A percentile compares a stretch with the other conserved stretches of the same genome.
These are phyloP conservation scores for Globisporangium middletonii DNA, from an alignment of 352 stramenopile genomes.

Conservation along the genomic window DNA sequence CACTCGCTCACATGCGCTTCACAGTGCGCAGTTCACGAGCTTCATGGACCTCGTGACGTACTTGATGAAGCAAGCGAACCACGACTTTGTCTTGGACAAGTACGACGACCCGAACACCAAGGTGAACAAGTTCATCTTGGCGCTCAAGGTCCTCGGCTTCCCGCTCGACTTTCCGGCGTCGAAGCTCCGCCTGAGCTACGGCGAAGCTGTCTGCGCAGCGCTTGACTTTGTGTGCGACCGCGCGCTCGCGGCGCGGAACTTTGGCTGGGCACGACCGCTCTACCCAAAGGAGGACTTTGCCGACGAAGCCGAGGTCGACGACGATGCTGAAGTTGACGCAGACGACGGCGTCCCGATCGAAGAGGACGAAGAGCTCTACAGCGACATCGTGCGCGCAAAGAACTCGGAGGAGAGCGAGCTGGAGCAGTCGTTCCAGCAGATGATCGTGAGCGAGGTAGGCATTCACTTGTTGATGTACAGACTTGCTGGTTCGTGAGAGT, in stretches of 20 bases:
- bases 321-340: slow-evolving; percentile 41
- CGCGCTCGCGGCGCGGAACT: slow-evolving; percentile 50
- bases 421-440: slow-evolving; percentile 78
- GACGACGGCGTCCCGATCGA: slow-evolving; percentile 14
- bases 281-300: slow-evolving; percentile 77
- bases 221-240: slow-evolving; percentile 84
- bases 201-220: slow-evolving; percentile 64
- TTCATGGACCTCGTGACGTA: slow-evolving; percentile 70
- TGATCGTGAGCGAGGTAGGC: slow-evolving; percentile 65
- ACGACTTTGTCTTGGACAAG: slow-evolving; percentile 83
- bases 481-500: not conserved
- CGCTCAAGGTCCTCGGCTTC: slow-evolving; percentile 77
- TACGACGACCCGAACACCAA: slow-evolving; percentile 85
- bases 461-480: not conserved
- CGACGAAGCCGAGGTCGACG: slow-evolving; percentile 52
- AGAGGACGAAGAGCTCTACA: slow-evolving; percentile 38
- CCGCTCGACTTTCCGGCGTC: slow-evolving; percentile 74
- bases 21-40: slow-evolving; percentile 70
- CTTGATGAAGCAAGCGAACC: slow-evolving; percentile 69
- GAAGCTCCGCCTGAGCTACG: slow-evolving; percentile 72
- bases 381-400: slow-evolving; percentile 38
- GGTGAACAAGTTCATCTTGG: slow-evolving; percentile 85
- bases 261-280: slow-evolving; percentile 56
- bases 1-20: not conserved
- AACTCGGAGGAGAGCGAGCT: slow-evolving; percentile 42